These are phyloP conservation scores for Lichtheimia hyalospora DNA, from an alignment of 371 early-diverging fungal genomes.

Conservation along the genomic window DNA sequence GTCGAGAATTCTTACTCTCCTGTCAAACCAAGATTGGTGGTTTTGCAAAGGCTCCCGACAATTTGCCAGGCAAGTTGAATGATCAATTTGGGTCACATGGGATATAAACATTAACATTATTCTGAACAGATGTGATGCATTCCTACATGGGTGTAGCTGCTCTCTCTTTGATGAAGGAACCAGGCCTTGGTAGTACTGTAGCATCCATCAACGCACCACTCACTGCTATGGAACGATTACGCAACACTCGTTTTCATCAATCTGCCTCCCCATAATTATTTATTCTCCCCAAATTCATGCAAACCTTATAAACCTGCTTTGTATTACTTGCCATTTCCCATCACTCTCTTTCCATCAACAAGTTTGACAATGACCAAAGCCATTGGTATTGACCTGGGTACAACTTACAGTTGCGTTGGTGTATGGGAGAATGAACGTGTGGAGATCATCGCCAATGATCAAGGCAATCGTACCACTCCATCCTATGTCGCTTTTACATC, in stretches of 20 bases:
- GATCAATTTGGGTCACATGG: neutral
- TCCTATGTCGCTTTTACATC: constrained; percentile 93
- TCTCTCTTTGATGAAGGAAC: constrained; percentile 60
- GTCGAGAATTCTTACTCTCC: constrained; percentile 58
- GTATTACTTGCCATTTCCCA: neutral
- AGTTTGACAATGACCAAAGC: constrained; percentile 37
- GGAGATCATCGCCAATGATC: constrained; percentile 90
- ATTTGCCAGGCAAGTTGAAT: constrained; percentile 55
- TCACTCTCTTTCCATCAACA: constrained; percentile 9
- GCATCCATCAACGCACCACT: constrained; percentile 60
- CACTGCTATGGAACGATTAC: constrained; percentile 27
- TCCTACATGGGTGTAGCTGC: constrained; percentile 87
- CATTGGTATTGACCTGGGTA: constrained; percentile 60
- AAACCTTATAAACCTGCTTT: constrained; percentile 1
- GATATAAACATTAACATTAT: too few species aligned
- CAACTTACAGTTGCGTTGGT: constrained; percentile 76
- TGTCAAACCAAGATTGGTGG: constrained; percentile 78
- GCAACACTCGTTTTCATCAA: constrained; percentile 1
- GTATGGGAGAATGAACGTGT: constrained; percentile 59
- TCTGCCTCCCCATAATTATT: neutral
- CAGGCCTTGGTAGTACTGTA: constrained; percentile 52
- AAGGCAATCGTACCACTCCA: constrained; percentile 98
- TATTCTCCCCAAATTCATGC: neutral
- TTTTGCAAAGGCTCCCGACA: constrained; percentile 72
- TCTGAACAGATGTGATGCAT: constrained; percentile 80